These are phyloP conservation scores for Colletotrichum sp. DNA, from an alignment of 2,329 filamentous ascomycete species.

Conservation along the genomic window DNA sequence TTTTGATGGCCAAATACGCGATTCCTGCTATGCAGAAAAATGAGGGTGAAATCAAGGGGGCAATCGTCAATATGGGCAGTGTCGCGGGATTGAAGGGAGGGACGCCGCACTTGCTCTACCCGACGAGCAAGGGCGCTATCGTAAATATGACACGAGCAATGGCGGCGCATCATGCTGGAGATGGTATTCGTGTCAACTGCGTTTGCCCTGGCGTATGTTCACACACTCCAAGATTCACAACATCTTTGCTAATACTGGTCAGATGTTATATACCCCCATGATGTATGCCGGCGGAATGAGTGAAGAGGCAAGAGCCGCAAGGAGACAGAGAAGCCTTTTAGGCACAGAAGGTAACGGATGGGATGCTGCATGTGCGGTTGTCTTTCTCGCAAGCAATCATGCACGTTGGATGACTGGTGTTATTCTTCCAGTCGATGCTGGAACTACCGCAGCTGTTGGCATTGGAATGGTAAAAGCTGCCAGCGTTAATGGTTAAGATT, in stretches of 20 bases:
- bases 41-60: conserved; percentile 49
- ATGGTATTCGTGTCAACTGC: conserved; percentile 26
- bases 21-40: conserved; percentile 42
- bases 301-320: conserved; percentile 38
- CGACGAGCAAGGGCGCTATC: conserved; percentile 46
- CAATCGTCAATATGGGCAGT: conserved; percentile 67
- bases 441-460: conserved; percentile 36
- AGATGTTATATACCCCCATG: conserved; percentile 56
- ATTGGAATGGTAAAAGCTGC: conserved; percentile 27
- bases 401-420: conserved; percentile 49
- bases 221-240: neutral
- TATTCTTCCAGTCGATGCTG: conserved; percentile 46
- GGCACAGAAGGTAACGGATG: conserved; percentile 48
- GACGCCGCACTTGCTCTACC: conserved; percentile 42
- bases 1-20: conserved; percentile 21
- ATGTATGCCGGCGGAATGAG: conserved; percentile 45
- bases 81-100: conserved; percentile 60
- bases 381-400: conserved; percentile 44
- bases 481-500: conserved; percentile 29
- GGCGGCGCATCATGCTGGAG: conserved; percentile 46
- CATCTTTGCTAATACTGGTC: neutral
- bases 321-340: conserved; percentile 42
- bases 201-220: conserved; percentile 51
- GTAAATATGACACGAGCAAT: conserved; percentile 51
- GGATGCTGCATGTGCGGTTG: conserved; percentile 45